Evolutionary conservation across 2,329 filamentous ascomycete species (phyloP).

Genomic region (Fusarium cicatricum): DNA sequence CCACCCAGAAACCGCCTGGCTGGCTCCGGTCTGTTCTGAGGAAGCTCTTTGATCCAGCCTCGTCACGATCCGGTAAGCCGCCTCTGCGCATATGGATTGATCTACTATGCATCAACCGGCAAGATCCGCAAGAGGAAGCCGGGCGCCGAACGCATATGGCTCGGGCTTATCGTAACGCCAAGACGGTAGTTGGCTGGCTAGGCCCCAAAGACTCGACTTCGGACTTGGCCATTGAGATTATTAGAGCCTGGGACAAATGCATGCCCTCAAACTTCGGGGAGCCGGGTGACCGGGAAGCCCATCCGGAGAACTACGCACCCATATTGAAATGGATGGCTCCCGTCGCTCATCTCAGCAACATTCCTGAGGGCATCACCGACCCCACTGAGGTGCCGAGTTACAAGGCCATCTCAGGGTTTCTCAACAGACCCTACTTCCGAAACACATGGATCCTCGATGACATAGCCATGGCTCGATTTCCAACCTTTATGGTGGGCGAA

Average conservation of each 20-base stretch:
- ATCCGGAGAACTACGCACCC: conserved; percentile 35
- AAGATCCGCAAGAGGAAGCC: conserved; percentile 24
- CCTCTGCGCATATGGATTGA: conserved; percentile 36
- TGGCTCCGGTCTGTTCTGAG: conserved; percentile 35
- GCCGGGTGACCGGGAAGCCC: conserved; percentile 31
- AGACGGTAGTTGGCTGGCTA: conserved; percentile 35
- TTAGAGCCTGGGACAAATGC: conserved; percentile 35
- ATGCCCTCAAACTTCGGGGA: conserved; percentile 35
- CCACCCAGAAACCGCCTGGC: conserved; percentile 26
- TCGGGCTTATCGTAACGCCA: conserved; percentile 31
- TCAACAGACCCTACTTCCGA: conserved; percentile 36
- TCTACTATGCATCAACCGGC: conserved; percentile 32
- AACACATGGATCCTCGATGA: conserved; percentile 39
- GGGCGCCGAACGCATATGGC: conserved; percentile 33
- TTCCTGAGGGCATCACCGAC: conserved; percentile 35
- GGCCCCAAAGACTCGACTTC: conserved; percentile 32
- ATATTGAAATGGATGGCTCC: conserved; percentile 36
- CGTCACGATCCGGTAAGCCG: conserved; percentile 5
- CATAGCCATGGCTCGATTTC: conserved; percentile 34
- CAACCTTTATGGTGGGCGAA: conserved; percentile 33
- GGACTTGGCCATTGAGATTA: conserved; percentile 35
- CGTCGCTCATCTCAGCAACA: conserved; percentile 35
- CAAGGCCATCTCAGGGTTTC: conserved; percentile 30
- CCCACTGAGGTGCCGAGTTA: conserved; percentile 35
- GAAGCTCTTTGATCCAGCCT: conserved; percentile 15